phyloP scores from a whole-genome alignment of 2,329 filamentous ascomycete species.

The Pleoardoris graminearum region DNA sequence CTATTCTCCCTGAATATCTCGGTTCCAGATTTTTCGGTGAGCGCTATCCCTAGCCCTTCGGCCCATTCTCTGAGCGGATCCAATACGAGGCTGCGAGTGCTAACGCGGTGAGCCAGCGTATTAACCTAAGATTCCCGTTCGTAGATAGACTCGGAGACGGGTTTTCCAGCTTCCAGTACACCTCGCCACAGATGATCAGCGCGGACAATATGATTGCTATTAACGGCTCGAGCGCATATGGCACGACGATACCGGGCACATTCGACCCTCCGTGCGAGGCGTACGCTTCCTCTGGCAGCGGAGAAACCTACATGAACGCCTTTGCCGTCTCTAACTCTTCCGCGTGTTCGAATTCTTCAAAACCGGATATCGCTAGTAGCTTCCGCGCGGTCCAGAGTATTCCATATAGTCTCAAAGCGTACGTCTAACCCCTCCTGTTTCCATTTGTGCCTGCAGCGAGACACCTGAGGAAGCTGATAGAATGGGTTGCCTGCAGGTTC shows the following conservation, averaged over 20 bases:
- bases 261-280: slow-evolving; percentile 57
- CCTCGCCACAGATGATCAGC: slow-evolving; percentile 53
- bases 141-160: slow-evolving; percentile 57
- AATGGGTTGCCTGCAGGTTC: slow-evolving; percentile 28
- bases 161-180: slow-evolving; percentile 57
- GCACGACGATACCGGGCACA: slow-evolving; percentile 46
- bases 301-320: slow-evolving; percentile 11
- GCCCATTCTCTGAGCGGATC: slow-evolving; percentile 12
- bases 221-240: slow-evolving; percentile 52
- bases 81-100: background rate
- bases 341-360: slow-evolving; percentile 9
- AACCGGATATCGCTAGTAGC: slow-evolving; percentile 25
- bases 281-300: slow-evolving; percentile 40
- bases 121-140: slow-evolving; percentile 58
- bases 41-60: slow-evolving; percentile 49
- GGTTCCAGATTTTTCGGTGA: slow-evolving; percentile 55
- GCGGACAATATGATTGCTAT: slow-evolving; percentile 50
- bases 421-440: slow-evolving; percentile 46
- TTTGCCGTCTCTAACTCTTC: background rate
- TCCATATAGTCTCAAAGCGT: slow-evolving; percentile 12
- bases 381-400: slow-evolving; percentile 19
- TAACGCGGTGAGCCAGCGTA: background rate
- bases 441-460: too few relatives aligned
- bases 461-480: too few relatives aligned
- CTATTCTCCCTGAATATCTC: slow-evolving; percentile 47